Percentiles rank a stretch among this genome's conserved stretches.
Evolutionary conservation across 139 green algal species (phyloP).

Genomic region (Astrephomene gubernaculifera): DNA sequence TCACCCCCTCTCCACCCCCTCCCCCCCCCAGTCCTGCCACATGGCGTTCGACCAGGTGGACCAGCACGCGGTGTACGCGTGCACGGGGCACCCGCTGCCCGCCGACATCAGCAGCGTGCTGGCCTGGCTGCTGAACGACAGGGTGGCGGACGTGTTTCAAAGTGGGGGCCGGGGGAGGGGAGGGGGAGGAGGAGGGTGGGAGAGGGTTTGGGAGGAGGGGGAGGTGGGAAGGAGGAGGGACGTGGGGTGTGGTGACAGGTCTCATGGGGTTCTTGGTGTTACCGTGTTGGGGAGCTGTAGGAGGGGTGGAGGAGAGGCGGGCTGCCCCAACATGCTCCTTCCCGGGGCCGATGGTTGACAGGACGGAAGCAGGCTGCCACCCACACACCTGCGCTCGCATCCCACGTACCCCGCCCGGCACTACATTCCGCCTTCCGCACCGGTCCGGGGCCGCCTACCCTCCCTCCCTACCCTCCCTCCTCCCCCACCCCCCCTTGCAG

Average conservation of each 20-base stretch:
- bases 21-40: slow-evolving; percentile 76
- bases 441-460: not conserved
- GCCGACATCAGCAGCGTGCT: slow-evolving; percentile 83
- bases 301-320: no score
- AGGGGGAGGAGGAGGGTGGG: not conserved
- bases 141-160: slow-evolving; percentile 71
- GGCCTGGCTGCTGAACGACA: slow-evolving; percentile 89
- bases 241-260: not conserved
- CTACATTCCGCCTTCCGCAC: no score
- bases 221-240: not conserved
- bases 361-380: no score
- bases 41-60: slow-evolving; percentile 80
- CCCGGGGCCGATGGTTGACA: no score
- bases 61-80: slow-evolving; percentile 88
- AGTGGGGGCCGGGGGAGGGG: slow-evolving; percentile 43
- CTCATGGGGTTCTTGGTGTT: no score
- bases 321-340: no score
- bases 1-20: not conserved
- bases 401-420: no score
- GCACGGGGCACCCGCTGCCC: slow-evolving; percentile 92
- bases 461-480: not conserved
- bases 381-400: no score
- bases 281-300: no score
- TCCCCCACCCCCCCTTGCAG: slow-evolving; percentile 30
- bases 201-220: not conserved